Evolutionary conservation across 768 basidiomycete species (phyloP), one percentile per base, ranked within the genome.

Genomic region (Boletus rubescentipes): DNA sequence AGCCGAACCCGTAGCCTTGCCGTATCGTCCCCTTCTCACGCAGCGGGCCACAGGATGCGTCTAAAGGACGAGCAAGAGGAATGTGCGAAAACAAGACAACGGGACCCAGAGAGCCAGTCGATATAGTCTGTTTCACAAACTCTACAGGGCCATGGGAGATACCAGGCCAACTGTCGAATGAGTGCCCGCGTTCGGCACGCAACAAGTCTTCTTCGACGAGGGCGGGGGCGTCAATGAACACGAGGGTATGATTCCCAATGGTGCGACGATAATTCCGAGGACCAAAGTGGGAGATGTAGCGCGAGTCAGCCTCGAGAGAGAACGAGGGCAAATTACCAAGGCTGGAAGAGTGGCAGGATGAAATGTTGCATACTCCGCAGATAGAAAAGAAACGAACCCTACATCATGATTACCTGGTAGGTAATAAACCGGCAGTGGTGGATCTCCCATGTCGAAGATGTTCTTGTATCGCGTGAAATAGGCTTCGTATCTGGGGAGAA

Each of bases 351-450:
- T 35, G 29, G 26, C 29, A 49, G 57, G 9, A 35, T 59, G 38
- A 57, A 31, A n/a, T 31, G 40, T 47, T 20, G 32, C 18, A 37
- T 46, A 20, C 12, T n/a, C 18, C 41, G 11, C 14, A 41, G 44
- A 46, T 14, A 61, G 18, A 54, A 37, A 47, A 16, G 44, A 45
- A 31, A 62, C 78, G 53, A 67, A 90, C 84, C 89, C 91, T 32
- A 89, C 77, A 63, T 98, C 96, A 64, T 94, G 93, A 66, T 98
- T 98, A 7, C 96, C 96, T 3, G 93, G 87, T 29, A 95, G 78
- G 65, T 84, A 88, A 69, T 85, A 87, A 54, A 77, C 73, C 0
- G 87, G 85, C 4, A 81, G 73, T 16, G 63, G 59, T 8, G 68
- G 58, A 10, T 74, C 59, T 7, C 78, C 69, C 20, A 73, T 53